Percentiles rank a stretch among this genome's conserved stretches.
Evolutionary conservation across 2,329 filamentous ascomycete genomes (phyloP).

Genomic region (Arthrobotrys sphaeroides): DNA sequence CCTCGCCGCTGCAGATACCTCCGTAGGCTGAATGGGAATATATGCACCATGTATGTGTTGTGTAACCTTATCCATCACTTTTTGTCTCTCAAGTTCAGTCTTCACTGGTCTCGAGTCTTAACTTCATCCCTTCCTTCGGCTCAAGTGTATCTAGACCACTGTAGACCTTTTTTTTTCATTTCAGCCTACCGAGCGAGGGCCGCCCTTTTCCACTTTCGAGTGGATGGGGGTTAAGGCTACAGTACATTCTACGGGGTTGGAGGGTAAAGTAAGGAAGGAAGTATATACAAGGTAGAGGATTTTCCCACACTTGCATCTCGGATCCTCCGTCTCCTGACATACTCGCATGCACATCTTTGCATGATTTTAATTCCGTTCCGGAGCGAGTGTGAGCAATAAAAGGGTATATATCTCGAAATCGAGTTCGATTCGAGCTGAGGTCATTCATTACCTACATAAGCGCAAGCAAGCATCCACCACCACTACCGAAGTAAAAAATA

Average conservation of each 20-base stretch:
- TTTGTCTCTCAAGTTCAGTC: neutral
- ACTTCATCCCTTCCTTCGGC: neutral
- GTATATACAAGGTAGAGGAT: neutral
- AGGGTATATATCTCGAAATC: conserved; percentile 1
- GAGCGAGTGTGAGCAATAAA: neutral
- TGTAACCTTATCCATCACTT: conserved; percentile 50
- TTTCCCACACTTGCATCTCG: conserved; percentile 1
- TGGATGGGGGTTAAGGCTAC: no score
- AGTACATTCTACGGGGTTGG: neutral
- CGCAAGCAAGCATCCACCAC: no score
- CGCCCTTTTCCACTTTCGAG: no score
- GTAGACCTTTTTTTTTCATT: neutral
- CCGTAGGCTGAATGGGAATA: conserved; percentile 42
- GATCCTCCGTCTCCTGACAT: conserved; percentile 22
- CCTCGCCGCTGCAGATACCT: conserved; percentile 1
- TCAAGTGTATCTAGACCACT: neutral
- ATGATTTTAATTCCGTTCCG: conserved; percentile 22
- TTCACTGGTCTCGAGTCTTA: neutral
- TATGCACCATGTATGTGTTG: conserved; percentile 49
- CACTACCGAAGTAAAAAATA: neutral
- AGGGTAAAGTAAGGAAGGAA: no score
- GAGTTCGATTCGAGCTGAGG: conserved; percentile 5
- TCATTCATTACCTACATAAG: conserved; percentile 4
- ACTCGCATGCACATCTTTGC: conserved; percentile 17
- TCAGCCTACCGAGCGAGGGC: no score